Conservation (phyloP, 2,329 filamentous ascomycete genomes). For the Bipolaris sorokiniana region DNA sequence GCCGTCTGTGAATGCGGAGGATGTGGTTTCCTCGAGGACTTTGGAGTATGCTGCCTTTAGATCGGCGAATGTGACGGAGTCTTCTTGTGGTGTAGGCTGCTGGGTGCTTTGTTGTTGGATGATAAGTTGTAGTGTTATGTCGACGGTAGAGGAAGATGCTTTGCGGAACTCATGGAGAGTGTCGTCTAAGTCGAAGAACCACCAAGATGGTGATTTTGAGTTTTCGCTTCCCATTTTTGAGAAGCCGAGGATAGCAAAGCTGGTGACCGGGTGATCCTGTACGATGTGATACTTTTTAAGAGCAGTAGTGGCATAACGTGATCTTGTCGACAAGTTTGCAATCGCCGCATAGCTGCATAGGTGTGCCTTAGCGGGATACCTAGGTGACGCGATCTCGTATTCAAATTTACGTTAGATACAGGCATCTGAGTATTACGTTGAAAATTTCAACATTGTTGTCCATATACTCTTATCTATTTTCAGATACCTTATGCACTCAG, state of each 20-base stretch:
- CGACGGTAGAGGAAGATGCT: slow-evolving; percentile 49
- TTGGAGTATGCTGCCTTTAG: slow-evolving; percentile 40
- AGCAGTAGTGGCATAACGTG: no score
- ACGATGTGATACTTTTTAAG: no score
- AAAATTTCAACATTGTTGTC: not conserved
- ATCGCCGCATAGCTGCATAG: no score
- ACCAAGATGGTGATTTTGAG: slow-evolving; percentile 39
- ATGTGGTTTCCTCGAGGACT: slow-evolving; percentile 47
- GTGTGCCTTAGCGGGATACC: no score
- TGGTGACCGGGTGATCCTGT: slow-evolving; percentile 34
- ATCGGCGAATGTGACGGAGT: not conserved
- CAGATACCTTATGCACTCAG: not conserved
- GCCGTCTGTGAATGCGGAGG: slow-evolving; percentile 54
- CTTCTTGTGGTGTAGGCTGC: not conserved
- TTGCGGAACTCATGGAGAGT: slow-evolving; percentile 57
- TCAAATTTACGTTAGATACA: not conserved
- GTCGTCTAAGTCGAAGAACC: slow-evolving; percentile 59
- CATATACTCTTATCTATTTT: slow-evolving; percentile 1
- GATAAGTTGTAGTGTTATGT: slow-evolving; percentile 43
- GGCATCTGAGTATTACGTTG: not conserved
- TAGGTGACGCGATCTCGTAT: not conserved
- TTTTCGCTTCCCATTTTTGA: not conserved
- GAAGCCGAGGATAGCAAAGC: slow-evolving; percentile 43
- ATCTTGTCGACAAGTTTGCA: no score
- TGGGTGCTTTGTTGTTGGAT: slow-evolving; percentile 5